Evolutionary conservation across 75 land plant species (phyloP), one percentile per base, ranked within the genome.

Genomic region (Chamaecyparis obtusa): DNA sequence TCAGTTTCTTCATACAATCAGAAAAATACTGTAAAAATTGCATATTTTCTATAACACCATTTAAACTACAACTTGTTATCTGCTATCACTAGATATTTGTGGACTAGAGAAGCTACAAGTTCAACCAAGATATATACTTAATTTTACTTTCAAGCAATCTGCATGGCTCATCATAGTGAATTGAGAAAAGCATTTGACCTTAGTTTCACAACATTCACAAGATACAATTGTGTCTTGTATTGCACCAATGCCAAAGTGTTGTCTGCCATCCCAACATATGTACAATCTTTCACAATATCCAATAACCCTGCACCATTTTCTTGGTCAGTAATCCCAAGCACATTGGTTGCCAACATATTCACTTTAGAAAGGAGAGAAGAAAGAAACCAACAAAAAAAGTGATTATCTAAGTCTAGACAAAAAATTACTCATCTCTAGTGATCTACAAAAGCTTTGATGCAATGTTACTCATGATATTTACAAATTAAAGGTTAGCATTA

Each of bases 211-310:
- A 96, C 94, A 92, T 98, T 94, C 15, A 92, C 90, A 51, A 98
- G 97, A 89, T 97, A 95, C 1, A 98, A 89, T 60, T 89, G 93
- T 43, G 99, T 98, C 57, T 95, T 91, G 87, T 95, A 90, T 89
- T 98, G 99, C 86, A 96, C 90, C 91, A 98, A 90, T 80, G 96
- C 99, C 83, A 95, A 91, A 76, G 92, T 87, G 86, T 98, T 97
- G 93, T 98, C 99, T 85, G 99, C 99, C 99, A 98, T 96, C 80
- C 99, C 99, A 84, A 98, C 84, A 90, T 94, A 98, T 48, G 93
- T 89, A 87, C 96, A 97, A 41, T 97, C 90, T 83, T 89, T 94
- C 11, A 98, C 88, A 89, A 95, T 92, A 30, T 98, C 99, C 86
- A 90, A 87, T 74, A 98, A 83, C 48, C 96, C 99, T 98, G 87